Evolutionary conservation across 768 basidiomycete genomes (phyloP).

Genomic region (Collybiopsis luxurians): DNA sequence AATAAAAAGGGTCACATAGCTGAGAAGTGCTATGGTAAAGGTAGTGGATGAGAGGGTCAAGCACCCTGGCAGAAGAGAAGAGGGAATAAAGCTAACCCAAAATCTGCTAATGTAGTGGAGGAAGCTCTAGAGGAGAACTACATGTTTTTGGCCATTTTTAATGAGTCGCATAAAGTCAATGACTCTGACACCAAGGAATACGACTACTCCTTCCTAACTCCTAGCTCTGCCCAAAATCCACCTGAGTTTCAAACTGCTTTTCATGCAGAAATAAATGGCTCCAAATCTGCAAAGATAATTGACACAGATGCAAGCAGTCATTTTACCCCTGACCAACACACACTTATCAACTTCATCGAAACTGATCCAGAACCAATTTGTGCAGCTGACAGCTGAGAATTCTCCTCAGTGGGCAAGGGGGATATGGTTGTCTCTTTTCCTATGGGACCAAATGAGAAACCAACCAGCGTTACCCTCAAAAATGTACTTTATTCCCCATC

Average conservation of each 20-base stretch:
- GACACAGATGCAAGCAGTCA: conserved; percentile 36
- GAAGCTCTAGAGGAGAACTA: too few relatives aligned
- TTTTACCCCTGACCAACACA: conserved; percentile 20
- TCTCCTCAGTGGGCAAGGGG: conserved; percentile 25
- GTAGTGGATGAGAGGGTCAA: not conserved
- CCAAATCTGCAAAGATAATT: too few relatives aligned
- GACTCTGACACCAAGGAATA: too few relatives aligned
- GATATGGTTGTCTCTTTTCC: conserved; percentile 23
- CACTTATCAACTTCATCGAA: conserved; percentile 21
- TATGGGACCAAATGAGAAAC: conserved; percentile 16
- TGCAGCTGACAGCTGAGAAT: conserved; percentile 24
- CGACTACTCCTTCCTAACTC: too few relatives aligned
- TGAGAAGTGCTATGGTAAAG: not conserved
- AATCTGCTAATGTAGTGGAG: not conserved
- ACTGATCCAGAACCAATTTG: conserved; percentile 17
- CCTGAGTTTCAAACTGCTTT: too few relatives aligned
- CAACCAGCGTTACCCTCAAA: conserved; percentile 16
- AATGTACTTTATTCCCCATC: too few relatives aligned
- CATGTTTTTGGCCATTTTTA: too few relatives aligned
- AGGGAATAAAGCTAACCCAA: not conserved
- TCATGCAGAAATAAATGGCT: too few relatives aligned
- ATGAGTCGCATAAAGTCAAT: too few relatives aligned
- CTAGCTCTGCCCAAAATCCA: too few relatives aligned
- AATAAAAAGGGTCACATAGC: not conserved
- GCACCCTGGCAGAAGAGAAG: not conserved